phyloP scores from a whole-genome alignment of 495 filamentous ascomycete genomes.

The Entonaema liquescens region DNA sequence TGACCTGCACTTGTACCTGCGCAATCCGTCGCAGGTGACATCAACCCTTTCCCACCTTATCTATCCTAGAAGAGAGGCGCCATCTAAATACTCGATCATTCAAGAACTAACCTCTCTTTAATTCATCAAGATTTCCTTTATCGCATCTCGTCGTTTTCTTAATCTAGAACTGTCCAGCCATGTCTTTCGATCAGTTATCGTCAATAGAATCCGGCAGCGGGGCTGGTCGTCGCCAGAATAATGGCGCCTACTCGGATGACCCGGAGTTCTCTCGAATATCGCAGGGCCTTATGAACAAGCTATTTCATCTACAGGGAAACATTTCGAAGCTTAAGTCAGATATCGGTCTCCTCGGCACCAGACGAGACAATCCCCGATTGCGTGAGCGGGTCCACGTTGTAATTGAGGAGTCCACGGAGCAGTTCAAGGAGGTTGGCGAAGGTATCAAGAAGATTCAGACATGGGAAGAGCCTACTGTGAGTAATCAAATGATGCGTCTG shows the following conservation, averaged over 20 bases:
- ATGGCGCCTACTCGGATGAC: constrained; percentile 83
- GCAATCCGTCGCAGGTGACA: constrained; percentile 20
- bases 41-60: constrained; percentile 9
- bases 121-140: constrained; percentile 3
- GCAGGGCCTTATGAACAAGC: constrained; percentile 79
- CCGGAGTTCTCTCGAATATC: constrained; percentile 89
- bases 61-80: neutral
- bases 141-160: constrained; percentile 6
- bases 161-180: constrained; percentile 50
- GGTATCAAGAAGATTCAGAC: constrained; percentile 88
- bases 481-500: constrained; percentile 41
- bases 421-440: constrained; percentile 94
- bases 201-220: constrained; percentile 74
- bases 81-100: constrained; percentile 10
- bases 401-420: constrained; percentile 80
- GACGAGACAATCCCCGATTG: constrained; percentile 87
- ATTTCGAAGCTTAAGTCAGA: constrained; percentile 82
- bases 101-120: constrained; percentile 12
- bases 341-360: constrained; percentile 84
- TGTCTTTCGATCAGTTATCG: constrained; percentile 92
- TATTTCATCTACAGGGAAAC: constrained; percentile 87
- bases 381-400: constrained; percentile 88
- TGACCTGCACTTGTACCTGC: constrained; percentile 10
- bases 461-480: constrained; percentile 92
- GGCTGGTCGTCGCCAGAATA: constrained; percentile 50